Base-by-base conservation (phyloP, 768 basidiomycete genomes). In the Boletus subparvulus region DNA sequence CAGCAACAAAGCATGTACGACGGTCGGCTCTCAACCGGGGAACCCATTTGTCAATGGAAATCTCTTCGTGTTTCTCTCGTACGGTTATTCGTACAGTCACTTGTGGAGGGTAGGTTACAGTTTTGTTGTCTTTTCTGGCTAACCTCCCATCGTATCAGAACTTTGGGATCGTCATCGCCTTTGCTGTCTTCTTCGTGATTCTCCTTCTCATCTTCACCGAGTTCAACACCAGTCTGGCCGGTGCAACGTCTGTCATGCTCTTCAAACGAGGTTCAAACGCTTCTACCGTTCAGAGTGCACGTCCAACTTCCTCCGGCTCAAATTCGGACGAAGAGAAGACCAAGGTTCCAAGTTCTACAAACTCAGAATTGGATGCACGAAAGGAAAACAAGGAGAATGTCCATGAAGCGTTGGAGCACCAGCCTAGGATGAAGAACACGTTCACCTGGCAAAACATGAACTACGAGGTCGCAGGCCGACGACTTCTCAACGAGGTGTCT, bases 391-490 rank as follows among this genome's bases (percentile, higher is more conserved):
- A 55, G 49, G 64, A 57, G 33, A 67, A 67, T 6, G 49, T 60
- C 1, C 65, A 70, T 28, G 61, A 74, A 39, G 73, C 73, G 58
- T 66, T 75, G 61, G 74, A 69, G 52, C 77, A 75, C 55, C 58
- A 67, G 33, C 56, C 65, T 3, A 56, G 6, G 55, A 69, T 58
- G 78, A 76, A 69, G 19, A 79, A 87, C 61, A 79, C 86, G 6
- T 94, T 97, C 72, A 90, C 93, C 1, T 97, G 91, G 90, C 79
- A 85, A 50, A 75, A 84, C 58, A 59, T 92, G 47, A 74, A 77
- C 54, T 95, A 94, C 67, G 80, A 79, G 33, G 84, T 94, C 0
- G 76, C 80, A 1, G 76, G 85, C 16, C 74, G 81, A 37, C 72
- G 70, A 32, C 76, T 93, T 2, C 75, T 93, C 52, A 80, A 92